Evolutionary conservation across 495 filamentous ascomycete genomes (phyloP), one percentile per base, ranked within the genome.

Genomic region (Polyplosphaeria fusca): DNA sequence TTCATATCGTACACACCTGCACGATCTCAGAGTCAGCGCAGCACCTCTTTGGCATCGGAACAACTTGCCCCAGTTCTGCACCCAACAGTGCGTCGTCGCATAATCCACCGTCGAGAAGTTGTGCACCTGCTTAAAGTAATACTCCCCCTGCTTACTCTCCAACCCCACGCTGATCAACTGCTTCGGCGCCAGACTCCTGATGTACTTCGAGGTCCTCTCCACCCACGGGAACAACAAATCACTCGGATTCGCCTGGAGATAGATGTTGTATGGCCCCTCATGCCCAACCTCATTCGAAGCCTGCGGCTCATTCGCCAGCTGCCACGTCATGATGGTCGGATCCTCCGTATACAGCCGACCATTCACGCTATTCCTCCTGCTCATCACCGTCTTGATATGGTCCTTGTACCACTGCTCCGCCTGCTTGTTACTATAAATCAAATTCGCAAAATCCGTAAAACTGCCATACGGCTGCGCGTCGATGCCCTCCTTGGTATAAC

Each of bases 31-130:
- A n/a, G n/a, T n/a, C n/a, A n/a, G n/a, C n/a, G n/a, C n/a, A n/a
- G n/a, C n/a, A n/a, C n/a, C n/a, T n/a, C n/a, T n/a, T n/a, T n/a
- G n/a, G n/a, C n/a, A n/a, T n/a, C n/a, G n/a, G n/a, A n/a, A n/a
- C n/a, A n/a, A n/a, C n/a, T n/a, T n/a, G n/a, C n/a, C 64, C 64
- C 64, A 67, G 41, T 67, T 67, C 48, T 67, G 65, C 12, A 67
- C 65, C 65, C 65, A 67, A 24, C 52, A 61, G 30, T 67, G 65
- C 22, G 65, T 45, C 1, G 65, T 67, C n/a, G 61, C 50, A 35
- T 67, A 67, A 30, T 65, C 61, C 9, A 67, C 62, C 2, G 42
- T 61, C 4, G 52, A 16, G 24, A 58, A 47, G 14, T 65, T 53
- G 44, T 67, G 65, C 16, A 62, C 62, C 24, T 47, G 35, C 42